Percentiles rank a stretch among this genome's conserved stretches.
Conservation (phyloP, 2,329 filamentous ascomycete genomes). For the Calonectria pauciramosa region DNA sequence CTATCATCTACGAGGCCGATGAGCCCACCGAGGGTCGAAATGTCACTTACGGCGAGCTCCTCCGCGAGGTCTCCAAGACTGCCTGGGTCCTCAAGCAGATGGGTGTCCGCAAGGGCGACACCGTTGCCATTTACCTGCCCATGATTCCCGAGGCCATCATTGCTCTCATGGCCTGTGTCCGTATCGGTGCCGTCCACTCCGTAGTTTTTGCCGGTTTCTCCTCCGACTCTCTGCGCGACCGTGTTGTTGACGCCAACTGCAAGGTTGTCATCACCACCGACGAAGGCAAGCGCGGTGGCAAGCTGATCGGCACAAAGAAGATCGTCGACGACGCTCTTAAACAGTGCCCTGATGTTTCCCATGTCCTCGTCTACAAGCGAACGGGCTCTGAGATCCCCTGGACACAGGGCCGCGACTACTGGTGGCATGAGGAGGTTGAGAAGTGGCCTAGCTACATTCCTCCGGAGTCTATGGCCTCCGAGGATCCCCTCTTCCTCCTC, state of each 20-base stretch:
- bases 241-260: constrained; percentile 90
- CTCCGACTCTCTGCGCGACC: constrained; percentile 93
- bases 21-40: constrained; percentile 88
- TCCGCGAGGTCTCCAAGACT: constrained; percentile 89
- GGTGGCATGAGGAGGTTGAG: constrained; percentile 99
- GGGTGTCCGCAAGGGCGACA: constrained; percentile 97
- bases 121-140: constrained; percentile 95
- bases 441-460: constrained; percentile 96
- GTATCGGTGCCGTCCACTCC: constrained; percentile 96
- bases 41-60: constrained; percentile 93
- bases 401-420: constrained; percentile 89
- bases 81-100: constrained; percentile 93
- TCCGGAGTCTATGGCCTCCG: constrained; percentile 89
- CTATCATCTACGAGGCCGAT: constrained; percentile 99
- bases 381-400: constrained; percentile 94
- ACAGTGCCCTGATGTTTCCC: constrained; percentile 90
- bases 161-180: constrained; percentile 89
- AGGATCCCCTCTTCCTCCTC: constrained; percentile 96
- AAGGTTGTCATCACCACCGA: constrained; percentile 97
- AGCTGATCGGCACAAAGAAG: constrained; percentile 98
- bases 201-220: constrained; percentile 99
- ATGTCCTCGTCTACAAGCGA: constrained; percentile 93
- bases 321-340: constrained; percentile 98
- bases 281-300: constrained; percentile 97
- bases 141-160: constrained; percentile 98